Evolutionary conservation across 2,329 filamentous ascomycete genomes (phyloP).

Genomic region (Beauveria sp.): DNA sequence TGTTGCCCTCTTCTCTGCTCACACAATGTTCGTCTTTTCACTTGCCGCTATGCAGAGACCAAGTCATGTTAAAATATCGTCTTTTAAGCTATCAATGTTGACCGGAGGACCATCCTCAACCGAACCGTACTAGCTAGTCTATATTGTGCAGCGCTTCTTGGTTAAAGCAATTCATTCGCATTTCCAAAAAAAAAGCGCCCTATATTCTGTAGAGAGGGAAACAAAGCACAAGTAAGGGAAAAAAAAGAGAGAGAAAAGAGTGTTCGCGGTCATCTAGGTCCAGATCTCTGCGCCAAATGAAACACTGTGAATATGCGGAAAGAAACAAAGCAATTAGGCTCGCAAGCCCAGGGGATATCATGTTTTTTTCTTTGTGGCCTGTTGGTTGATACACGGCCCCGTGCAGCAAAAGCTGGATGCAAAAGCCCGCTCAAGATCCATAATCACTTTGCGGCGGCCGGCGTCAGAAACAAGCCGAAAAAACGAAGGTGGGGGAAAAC

Average conservation of each 20-base stretch:
- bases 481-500: not conserved
- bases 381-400: not conserved
- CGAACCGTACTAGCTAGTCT: not conserved
- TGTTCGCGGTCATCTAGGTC: slow-evolving; percentile 3
- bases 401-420: not conserved
- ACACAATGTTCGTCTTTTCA: too few relatives aligned
- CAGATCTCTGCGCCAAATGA: slow-evolving; percentile 5
- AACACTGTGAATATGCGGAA: slow-evolving; percentile 10
- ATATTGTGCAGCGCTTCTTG: not conserved
- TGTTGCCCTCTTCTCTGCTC: not conserved
- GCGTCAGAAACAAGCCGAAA: not conserved
- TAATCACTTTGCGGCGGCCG: not conserved
- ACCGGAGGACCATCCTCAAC: not conserved
- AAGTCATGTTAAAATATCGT: not conserved
- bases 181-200: slow-evolving; percentile 1
- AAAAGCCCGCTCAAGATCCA: slow-evolving; percentile 2
- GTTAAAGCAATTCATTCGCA: not conserved
- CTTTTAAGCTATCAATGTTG: not conserved
- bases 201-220: not conserved
- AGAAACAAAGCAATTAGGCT: not conserved
- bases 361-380: slow-evolving; percentile 9
- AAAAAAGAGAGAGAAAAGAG: not conserved
- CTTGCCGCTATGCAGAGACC: not conserved
- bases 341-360: slow-evolving; percentile 13
- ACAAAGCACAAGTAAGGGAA: not conserved